These are phyloP conservation scores for Coniochaeta ligniaria DNA, from an alignment of 2,329 filamentous ascomycete genomes.

Conservation along the genomic window DNA sequence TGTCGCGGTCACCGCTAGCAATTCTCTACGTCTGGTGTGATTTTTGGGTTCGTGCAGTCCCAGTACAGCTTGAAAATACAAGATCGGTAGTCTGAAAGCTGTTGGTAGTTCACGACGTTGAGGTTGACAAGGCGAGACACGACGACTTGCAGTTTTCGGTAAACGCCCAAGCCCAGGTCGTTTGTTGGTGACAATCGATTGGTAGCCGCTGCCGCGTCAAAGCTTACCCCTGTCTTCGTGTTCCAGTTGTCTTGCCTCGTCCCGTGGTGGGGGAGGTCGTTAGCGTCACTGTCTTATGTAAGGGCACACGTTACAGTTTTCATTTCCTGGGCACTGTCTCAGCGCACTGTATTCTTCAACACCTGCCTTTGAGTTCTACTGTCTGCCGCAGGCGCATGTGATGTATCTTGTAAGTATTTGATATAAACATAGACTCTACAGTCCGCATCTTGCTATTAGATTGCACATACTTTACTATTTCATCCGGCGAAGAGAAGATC, in stretches of 20 bases:
- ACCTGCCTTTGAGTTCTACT: background rate
- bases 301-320: background rate
- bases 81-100: background rate
- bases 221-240: background rate
- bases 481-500: background rate
- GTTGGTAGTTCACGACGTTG: background rate
- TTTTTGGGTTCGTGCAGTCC: background rate
- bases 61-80: background rate
- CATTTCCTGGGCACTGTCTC: background rate
- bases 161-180: background rate
- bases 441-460: background rate
- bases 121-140: constrained; percentile 4
- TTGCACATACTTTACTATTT: background rate
- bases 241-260: background rate
- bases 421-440: background rate
- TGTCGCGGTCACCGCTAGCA: background rate
- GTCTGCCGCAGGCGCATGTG: background rate
- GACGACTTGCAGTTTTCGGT: background rate
- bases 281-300: background rate
- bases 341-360: background rate
- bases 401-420: background rate
- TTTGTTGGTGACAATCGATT: background rate
- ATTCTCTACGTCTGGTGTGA: background rate
- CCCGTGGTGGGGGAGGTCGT: background rate
- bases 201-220: background rate